A percentile compares a stretch with the other conserved stretches of the same genome.
Conservation (phyloP, 192 early-diverging fungal species). For the Linnemannia exigua region DNA sequence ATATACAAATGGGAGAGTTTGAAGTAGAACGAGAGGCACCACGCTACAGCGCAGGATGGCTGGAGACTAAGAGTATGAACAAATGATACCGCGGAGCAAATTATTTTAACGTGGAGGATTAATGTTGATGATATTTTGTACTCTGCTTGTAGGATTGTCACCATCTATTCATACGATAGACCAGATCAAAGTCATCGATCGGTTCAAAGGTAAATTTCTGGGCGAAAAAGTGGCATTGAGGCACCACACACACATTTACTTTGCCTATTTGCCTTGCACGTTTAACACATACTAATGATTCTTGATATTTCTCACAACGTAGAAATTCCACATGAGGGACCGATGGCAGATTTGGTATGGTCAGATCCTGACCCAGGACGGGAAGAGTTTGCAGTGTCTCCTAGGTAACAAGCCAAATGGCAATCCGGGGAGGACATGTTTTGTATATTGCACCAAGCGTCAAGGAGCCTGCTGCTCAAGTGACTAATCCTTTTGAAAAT, state of each 20-base stretch:
- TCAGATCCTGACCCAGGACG: conserved; percentile 85
- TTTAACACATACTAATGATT: background rate
- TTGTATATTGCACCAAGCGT: too few species aligned
- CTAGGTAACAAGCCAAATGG: conserved; percentile 65
- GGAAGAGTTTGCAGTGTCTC: conserved; percentile 86
- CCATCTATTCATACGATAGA: conserved; percentile 89
- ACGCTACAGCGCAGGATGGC: too few species aligned
- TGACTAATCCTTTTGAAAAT: background rate
- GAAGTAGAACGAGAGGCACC: too few species aligned
- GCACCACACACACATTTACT: too few species aligned
- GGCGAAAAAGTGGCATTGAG: background rate
- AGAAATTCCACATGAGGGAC: conserved; percentile 95
- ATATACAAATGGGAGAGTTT: background rate
- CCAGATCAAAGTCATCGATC: conserved; percentile 88
- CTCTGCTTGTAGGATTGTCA: conserved; percentile 67
- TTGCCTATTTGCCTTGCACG: background rate
- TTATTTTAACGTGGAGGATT: background rate
- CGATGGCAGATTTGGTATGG: conserved; percentile 97
- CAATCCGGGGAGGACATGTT: too few species aligned
- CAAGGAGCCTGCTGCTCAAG: too few species aligned
- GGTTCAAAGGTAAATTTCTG: conserved; percentile 76
- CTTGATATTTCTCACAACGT: background rate
- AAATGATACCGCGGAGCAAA: conserved; percentile 16
- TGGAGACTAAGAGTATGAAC: too few species aligned
- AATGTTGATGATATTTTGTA: background rate